A percentile compares a stretch with the other conserved stretches of the same genome.
phyloP scores from a whole-genome alignment of 768 basidiomycete species.

The Crassisporium funariophilum region DNA sequence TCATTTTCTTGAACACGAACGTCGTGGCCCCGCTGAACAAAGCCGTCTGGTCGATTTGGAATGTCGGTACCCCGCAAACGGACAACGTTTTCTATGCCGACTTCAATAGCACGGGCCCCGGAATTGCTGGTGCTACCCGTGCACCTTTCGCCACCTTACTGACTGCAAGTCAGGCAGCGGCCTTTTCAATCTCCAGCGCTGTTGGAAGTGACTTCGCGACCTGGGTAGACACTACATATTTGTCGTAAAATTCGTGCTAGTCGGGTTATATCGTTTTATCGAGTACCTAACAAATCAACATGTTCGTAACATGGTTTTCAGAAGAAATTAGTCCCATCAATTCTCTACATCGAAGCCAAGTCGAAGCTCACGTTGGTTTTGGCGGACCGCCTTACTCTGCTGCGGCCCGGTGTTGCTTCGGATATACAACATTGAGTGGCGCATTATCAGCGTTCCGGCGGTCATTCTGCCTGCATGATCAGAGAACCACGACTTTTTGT shows the following conservation, averaged over 20 bases:
- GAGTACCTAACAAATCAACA: too few species aligned
- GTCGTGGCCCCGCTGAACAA: constrained; percentile 42
- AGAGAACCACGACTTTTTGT: too few species aligned
- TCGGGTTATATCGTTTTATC: constrained; percentile 1
- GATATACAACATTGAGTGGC: too few species aligned
- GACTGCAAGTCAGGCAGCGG: constrained; percentile 35
- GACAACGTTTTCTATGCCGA: constrained; percentile 50
- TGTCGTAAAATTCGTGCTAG: constrained; percentile 23
- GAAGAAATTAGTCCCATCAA: too few species aligned
- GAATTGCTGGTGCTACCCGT: constrained; percentile 34
- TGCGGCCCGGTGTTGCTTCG: too few species aligned
- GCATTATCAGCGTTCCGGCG: too few species aligned
- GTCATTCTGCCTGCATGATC: too few species aligned
- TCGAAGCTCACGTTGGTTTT: too few species aligned
- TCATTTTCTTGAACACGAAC: constrained; percentile 50
- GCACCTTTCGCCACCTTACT: constrained; percentile 44
- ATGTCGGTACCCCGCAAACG: constrained; percentile 34
- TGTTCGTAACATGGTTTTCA: too few species aligned
- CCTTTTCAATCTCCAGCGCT: constrained; percentile 44
- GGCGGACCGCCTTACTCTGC: too few species aligned
- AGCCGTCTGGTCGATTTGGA: constrained; percentile 51
- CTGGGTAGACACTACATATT: constrained; percentile 48
- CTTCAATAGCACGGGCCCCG: constrained; percentile 46
- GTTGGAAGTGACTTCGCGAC: constrained; percentile 46
- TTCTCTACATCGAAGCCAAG: too few species aligned